phyloP scores from a whole-genome alignment of 73 alveolate genomes.

The Symbiodinium natans region DNA sequence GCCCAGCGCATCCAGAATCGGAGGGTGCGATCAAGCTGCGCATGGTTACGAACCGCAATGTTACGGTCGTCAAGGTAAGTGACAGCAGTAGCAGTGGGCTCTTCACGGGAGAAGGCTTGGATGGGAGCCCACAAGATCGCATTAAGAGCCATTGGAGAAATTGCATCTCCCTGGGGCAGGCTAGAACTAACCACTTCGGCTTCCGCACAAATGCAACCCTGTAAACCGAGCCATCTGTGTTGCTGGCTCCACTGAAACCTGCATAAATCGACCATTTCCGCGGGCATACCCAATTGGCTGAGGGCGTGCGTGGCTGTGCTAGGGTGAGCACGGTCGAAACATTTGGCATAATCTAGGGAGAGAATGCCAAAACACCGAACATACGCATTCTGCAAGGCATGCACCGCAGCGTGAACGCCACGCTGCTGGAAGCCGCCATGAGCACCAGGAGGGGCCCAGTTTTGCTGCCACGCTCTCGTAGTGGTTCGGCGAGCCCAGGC shows the following conservation, averaged over 20 bases:
- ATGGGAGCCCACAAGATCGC: neutral
- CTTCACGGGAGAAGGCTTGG: neutral
- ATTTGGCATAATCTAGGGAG: neutral
- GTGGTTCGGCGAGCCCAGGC: too few species aligned
- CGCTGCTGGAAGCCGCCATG: too few species aligned
- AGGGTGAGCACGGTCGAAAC: too few species aligned
- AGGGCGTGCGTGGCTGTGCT: too few species aligned
- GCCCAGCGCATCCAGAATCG: neutral
- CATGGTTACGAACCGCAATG: neutral
- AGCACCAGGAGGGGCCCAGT: too few species aligned
- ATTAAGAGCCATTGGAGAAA: neutral
- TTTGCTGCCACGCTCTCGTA: too few species aligned
- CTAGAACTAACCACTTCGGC: neutral
- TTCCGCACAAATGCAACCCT: neutral
- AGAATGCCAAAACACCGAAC: too few species aligned
- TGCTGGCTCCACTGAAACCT: too few species aligned
- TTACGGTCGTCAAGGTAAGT: neutral
- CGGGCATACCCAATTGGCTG: too few species aligned
- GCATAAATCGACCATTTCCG: too few species aligned
- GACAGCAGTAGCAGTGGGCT: neutral
- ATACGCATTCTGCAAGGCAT: too few species aligned
- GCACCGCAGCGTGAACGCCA: too few species aligned
- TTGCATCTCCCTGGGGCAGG: neutral
- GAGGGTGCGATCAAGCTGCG: neutral
- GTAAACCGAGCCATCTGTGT: neutral